Conservation (phyloP, 192 early-diverging fungal species). For the Powellomyces hirtus region DNA sequence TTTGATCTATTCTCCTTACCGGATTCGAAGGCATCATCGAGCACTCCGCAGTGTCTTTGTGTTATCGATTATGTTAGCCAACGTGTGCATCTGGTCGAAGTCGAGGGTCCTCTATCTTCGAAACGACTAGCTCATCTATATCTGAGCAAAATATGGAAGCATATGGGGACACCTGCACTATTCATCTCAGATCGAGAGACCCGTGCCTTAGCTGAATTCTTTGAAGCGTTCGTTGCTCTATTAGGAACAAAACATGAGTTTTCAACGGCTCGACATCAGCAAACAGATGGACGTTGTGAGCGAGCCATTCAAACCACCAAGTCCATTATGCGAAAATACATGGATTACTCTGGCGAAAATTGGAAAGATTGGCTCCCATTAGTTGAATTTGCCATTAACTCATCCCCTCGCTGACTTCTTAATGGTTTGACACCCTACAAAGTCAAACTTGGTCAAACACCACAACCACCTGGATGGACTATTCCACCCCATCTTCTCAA, state of each 20-base stretch:
- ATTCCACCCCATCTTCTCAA: too few relatives aligned
- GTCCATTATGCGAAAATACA: constrained; percentile 4
- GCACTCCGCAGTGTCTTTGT: too few relatives aligned
- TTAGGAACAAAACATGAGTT: background rate
- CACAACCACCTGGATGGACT: too few relatives aligned
- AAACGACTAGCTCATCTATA: background rate
- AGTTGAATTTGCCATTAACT: background rate
- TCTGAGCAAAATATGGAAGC: background rate
- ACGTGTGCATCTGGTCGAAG: background rate
- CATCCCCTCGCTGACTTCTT: background rate
- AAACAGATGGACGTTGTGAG: constrained; percentile 15
- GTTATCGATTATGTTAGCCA: background rate
- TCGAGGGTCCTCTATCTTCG: background rate
- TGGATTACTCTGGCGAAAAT: background rate
- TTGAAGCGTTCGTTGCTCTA: background rate
- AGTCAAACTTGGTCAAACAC: too few relatives aligned
- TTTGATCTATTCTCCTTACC: too few relatives aligned
- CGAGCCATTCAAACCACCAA: constrained; percentile 6
- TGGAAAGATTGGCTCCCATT: constrained; percentile 7
- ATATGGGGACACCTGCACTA: background rate
- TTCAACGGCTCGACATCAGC: constrained; percentile 21
- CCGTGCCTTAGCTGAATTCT: constrained; percentile 2
- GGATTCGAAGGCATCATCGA: too few relatives aligned
- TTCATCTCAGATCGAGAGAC: constrained; percentile 5
- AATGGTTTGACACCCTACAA: too few relatives aligned